These are phyloP conservation scores for Oenanthe javanica DNA, from an alignment of 140 eudicot genomes.

Conservation along the genomic window DNA sequence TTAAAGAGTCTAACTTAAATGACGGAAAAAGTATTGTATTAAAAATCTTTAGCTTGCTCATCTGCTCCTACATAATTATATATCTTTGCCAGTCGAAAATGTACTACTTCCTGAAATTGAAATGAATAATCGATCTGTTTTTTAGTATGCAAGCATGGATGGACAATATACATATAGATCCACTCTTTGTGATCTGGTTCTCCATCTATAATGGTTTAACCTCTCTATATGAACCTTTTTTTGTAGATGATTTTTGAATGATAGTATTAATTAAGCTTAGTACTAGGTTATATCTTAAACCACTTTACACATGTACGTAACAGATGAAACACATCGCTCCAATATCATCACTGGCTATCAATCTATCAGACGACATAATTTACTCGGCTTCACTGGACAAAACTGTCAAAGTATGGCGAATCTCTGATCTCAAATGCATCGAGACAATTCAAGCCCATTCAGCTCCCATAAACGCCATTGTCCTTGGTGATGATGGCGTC, in stretches of 20 bases:
- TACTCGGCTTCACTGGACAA: conserved; percentile 40
- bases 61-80: not conserved
- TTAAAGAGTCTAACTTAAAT: not conserved
- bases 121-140: not conserved
- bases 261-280: not conserved
- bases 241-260: not conserved
- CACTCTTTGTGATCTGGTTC: not conserved
- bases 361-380: conserved; percentile 39
- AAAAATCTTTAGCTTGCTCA: not conserved
- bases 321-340: conserved; percentile 48
- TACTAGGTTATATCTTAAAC: not conserved
- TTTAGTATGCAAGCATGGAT: not conserved
- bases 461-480: conserved; percentile 41
- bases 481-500: conserved; percentile 36
- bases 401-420: conserved; percentile 48
- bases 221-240: not conserved
- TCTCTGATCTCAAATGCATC: conserved; percentile 42
- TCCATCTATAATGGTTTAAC: not conserved
- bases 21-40: not conserved
- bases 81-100: not conserved
- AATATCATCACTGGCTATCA: conserved; percentile 40
- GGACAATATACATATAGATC: no score
- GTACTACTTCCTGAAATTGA: not conserved
- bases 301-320: not conserved
- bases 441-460: conserved; percentile 50